phyloP scores from a whole-genome alignment of 2,329 filamentous ascomycete genomes.

The Microcyclospora pomicola region DNA sequence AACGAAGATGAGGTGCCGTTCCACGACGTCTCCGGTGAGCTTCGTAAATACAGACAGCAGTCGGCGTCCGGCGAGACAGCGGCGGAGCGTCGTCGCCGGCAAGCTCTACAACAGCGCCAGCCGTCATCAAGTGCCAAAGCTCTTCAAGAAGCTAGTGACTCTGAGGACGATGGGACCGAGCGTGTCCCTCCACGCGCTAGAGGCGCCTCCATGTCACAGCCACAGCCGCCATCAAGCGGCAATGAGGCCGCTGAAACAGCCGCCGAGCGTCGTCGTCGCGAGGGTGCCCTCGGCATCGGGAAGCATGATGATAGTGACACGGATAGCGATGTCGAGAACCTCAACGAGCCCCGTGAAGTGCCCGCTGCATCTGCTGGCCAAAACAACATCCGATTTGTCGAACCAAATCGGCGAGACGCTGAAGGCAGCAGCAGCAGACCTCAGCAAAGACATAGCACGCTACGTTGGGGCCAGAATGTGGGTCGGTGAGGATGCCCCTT shows the following conservation, averaged over 20 bases:
- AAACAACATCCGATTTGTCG: slow-evolving; percentile 16
- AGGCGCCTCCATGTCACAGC: slow-evolving; percentile 1
- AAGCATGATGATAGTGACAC: slow-evolving; percentile 33
- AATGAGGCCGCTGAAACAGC: slow-evolving; percentile 50
- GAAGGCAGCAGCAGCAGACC: slow-evolving; percentile 1
- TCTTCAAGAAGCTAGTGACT: slow-evolving; percentile 16
- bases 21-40: slow-evolving; percentile 27
- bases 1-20: slow-evolving; percentile 34
- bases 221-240: slow-evolving; percentile 7
- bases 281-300: slow-evolving; percentile 55
- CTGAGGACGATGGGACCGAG: slow-evolving; percentile 27
- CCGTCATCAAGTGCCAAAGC: neutral
- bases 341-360: slow-evolving; percentile 2
- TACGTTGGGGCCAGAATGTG: slow-evolving; percentile 20
- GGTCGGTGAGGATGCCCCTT: slow-evolving; percentile 9
- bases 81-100: slow-evolving; percentile 31
- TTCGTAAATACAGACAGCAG: slow-evolving; percentile 8
- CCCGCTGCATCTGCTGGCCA: slow-evolving; percentile 4
- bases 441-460: slow-evolving; percentile 13
- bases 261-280: slow-evolving; percentile 57
- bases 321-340: slow-evolving; percentile 26
- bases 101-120: slow-evolving; percentile 16
- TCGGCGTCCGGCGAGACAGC: slow-evolving; percentile 19
- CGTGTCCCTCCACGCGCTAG: slow-evolving; percentile 18
- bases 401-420: slow-evolving; percentile 3